These are phyloP conservation scores for Pseudogymnoascus sp. DNA, from an alignment of 2,329 filamentous ascomycete genomes.

Conservation along the genomic window DNA sequence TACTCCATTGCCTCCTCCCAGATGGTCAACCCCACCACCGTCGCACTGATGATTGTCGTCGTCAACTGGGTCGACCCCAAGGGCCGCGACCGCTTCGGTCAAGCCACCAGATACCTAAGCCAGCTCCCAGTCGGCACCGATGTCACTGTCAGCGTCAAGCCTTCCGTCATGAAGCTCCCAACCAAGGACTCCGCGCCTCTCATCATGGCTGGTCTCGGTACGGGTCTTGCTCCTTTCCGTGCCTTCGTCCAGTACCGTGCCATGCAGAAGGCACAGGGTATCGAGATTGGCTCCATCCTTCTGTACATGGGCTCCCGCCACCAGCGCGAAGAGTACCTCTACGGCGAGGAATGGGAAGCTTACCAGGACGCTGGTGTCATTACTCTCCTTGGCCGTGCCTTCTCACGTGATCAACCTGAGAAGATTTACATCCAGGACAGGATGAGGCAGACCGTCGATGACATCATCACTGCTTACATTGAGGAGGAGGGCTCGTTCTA, in stretches of 20 bases:
- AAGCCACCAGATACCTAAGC: slow-evolving; percentile 86
- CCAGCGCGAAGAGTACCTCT: slow-evolving; percentile 97
- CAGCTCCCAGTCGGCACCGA: slow-evolving; percentile 64
- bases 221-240: slow-evolving; percentile 96
- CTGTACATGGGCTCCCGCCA: slow-evolving; percentile 96
- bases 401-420: slow-evolving; percentile 91
- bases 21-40: slow-evolving; percentile 81
- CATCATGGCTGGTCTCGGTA: slow-evolving; percentile 99
- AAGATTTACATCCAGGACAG: slow-evolving; percentile 99
- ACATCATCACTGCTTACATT: slow-evolving; percentile 82
- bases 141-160: slow-evolving; percentile 91
- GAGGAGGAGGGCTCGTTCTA: slow-evolving; percentile 88
- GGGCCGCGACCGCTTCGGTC: slow-evolving; percentile 83
- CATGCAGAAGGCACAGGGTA: slow-evolving; percentile 95
- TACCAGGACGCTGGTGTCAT: slow-evolving; percentile 94
- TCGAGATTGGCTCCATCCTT: slow-evolving; percentile 86
- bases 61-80: slow-evolving; percentile 89
- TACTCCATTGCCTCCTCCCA: slow-evolving; percentile 99
- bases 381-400: slow-evolving; percentile 85
- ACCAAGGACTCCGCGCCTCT: slow-evolving; percentile 78
- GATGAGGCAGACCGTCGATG: slow-evolving; percentile 78
- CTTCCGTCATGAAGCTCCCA: slow-evolving; percentile 98
- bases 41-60: slow-evolving; percentile 92
- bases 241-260: slow-evolving; percentile 97
- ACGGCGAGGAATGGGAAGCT: slow-evolving; percentile 98